phyloP scores from a whole-genome alignment of 2,329 filamentous ascomycete genomes.

The Didymosphaeria variabile region DNA sequence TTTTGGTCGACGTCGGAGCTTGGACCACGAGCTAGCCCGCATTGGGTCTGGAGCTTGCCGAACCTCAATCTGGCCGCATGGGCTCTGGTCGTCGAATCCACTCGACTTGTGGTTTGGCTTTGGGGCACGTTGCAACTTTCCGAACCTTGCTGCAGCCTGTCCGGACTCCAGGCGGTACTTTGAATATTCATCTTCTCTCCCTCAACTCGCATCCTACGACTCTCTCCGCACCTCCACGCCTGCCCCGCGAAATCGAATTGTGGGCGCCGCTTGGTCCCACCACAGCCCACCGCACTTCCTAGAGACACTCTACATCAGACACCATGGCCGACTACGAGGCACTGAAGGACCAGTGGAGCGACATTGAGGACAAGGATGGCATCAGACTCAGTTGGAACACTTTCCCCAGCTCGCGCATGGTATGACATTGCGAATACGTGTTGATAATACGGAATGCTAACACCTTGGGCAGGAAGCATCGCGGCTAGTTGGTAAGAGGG shows the following conservation, averaged over 20 bases:
- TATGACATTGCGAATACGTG: slow-evolving; percentile 29
- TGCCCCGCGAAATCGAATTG: slow-evolving; percentile 41
- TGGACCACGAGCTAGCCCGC: slow-evolving; percentile 31
- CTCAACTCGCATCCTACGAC: slow-evolving; percentile 14
- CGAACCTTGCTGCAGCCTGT: slow-evolving; percentile 36
- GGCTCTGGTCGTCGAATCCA: slow-evolving; percentile 29
- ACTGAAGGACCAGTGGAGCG: slow-evolving; percentile 94
- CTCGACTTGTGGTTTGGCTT: slow-evolving; percentile 24
- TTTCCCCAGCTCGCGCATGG: slow-evolving; percentile 97
- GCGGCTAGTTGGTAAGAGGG: slow-evolving; percentile 70
- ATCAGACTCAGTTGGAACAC: slow-evolving; percentile 98
- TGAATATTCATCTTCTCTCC: slow-evolving; percentile 25
- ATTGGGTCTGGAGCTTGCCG: slow-evolving; percentile 25
- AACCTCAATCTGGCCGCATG: slow-evolving; percentile 47
- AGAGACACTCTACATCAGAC: slow-evolving; percentile 23
- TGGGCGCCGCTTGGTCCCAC: slow-evolving; percentile 38
- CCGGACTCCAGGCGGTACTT: slow-evolving; percentile 20
- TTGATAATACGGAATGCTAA: slow-evolving; percentile 37
- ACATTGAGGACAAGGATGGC: slow-evolving; percentile 95
- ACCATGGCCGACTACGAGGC: slow-evolving; percentile 86
- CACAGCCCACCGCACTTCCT: slow-evolving; percentile 21
- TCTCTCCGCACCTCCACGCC: slow-evolving; percentile 21
- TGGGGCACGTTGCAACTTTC: slow-evolving; percentile 39
- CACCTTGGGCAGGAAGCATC: slow-evolving; percentile 77
- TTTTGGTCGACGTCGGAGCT: slow-evolving; percentile 33